Conservation (phyloP, 768 basidiomycete genomes). For the Fomitopsis pulvina region DNA sequence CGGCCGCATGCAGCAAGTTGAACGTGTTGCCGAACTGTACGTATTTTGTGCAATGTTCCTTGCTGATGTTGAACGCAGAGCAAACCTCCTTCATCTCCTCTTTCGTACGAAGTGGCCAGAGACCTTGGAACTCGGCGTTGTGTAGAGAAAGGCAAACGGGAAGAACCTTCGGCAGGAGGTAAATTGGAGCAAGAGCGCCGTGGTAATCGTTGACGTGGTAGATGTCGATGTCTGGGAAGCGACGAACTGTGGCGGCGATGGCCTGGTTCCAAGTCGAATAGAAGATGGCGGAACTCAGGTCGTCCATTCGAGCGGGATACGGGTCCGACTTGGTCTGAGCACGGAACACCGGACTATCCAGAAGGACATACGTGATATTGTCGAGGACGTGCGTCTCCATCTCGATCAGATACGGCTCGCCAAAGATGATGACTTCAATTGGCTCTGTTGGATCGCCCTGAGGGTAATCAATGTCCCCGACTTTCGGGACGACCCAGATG, state of each 20-base stretch:
- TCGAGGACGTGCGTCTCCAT: conserved; percentile 90
- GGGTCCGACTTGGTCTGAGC: conserved; percentile 95
- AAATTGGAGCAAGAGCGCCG: conserved; percentile 85
- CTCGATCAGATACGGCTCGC: conserved; percentile 92
- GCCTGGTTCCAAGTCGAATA: conserved; percentile 99
- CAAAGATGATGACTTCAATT: conserved; percentile 94
- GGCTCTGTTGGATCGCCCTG: conserved; percentile 88
- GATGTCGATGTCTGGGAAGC: conserved; percentile 82
- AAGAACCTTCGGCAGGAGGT: conserved; percentile 85
- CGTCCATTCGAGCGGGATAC: conserved; percentile 96
- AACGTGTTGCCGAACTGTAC: conserved; percentile 98
- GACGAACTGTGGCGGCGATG: conserved; percentile 85
- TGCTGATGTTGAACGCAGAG: conserved; percentile 95
- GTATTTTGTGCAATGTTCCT: conserved; percentile 93
- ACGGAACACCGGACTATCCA: conserved; percentile 94
- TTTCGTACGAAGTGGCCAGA: conserved; percentile 94
- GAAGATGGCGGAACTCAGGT: conserved; percentile 93
- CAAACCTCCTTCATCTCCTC: conserved; percentile 99
- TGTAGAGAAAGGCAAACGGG: conserved; percentile 89
- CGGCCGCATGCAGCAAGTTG: conserved; percentile 89
- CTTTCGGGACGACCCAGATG: conserved; percentile 91
- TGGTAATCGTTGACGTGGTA: conserved; percentile 97
- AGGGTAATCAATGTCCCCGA: conserved; percentile 92
- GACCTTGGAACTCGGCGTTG: conserved; percentile 96
- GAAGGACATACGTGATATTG: conserved; percentile 92